A percentile compares a stretch with the other conserved stretches of the same genome.
Evolutionary conservation across 352 stramenopile genomes (phyloP).

Genomic region (Phytophthora podocarpi): DNA sequence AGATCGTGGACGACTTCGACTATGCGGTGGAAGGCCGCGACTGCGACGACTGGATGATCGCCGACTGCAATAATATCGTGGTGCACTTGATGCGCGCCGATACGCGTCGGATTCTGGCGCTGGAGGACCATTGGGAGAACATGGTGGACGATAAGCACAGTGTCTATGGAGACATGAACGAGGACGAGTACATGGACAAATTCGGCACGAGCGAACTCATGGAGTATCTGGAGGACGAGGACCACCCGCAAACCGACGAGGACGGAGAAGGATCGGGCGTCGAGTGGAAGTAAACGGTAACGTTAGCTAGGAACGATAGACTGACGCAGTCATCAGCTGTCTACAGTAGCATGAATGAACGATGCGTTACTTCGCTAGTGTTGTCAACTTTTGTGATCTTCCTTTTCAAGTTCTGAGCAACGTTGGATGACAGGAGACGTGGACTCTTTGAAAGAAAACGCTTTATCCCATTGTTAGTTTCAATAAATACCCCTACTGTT

Average conservation of each 20-base stretch:
- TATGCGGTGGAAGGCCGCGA: conserved; percentile 88
- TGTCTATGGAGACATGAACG: conserved; percentile 79
- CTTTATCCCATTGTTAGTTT: conserved; percentile 29
- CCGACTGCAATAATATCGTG: conserved; percentile 90
- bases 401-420: background rate
- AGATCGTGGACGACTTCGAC: conserved; percentile 75
- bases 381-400: too few relatives aligned
- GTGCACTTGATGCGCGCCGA: conserved; percentile 88
- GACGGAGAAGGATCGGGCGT: conserved; percentile 43
- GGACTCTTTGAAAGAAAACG: conserved; percentile 1
- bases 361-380: background rate
- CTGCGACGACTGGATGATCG: conserved; percentile 94
- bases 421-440: background rate
- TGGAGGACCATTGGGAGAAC: conserved; percentile 86
- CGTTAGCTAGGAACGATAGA: conserved; percentile 19
- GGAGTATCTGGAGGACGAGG: conserved; percentile 77
- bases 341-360: conserved; percentile 19
- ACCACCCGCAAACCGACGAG: conserved; percentile 44
- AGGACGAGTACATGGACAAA: conserved; percentile 89
- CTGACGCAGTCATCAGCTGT: background rate
- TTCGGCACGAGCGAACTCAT: conserved; percentile 88
- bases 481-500: conserved; percentile 41
- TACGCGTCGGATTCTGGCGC: conserved; percentile 70
- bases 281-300: conserved; percentile 63
- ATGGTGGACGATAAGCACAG: conserved; percentile 86